Base-by-base conservation (phyloP, 2,329 filamentous ascomycete species). In the Scorias spongiosa region DNA sequence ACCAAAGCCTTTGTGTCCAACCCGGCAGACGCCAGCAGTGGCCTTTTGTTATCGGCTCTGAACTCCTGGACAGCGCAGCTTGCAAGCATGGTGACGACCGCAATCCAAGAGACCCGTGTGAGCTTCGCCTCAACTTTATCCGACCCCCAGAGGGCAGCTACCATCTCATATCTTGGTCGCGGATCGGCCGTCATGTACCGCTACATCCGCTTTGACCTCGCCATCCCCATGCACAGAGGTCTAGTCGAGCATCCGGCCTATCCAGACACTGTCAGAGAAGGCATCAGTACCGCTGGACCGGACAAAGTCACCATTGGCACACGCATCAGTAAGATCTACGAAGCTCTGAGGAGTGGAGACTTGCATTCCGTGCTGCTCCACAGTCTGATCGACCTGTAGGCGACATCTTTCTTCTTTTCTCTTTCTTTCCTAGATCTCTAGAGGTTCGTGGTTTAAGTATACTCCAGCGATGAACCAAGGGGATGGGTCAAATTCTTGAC, bases 91-190 rank as follows among this genome's bases (percentile, higher is more conserved):
- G 20, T 26, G 20, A 26, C 20, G 20, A 26, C 20, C 20, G 20
- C 20, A 26, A 26, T 26, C 20, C 3, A 26, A 26, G 63, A 66
- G 2, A 67, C 55, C 1, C 66, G 64, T 9, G 64, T 26, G 54
- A 52, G 30, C 59, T 73, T 40, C 60, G 48, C 37, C 29, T 9
- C 36, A 26, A 6, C 17, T 15, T 10, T n/a, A 9, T 15, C 18
- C 6, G 39, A 20, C 14, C 18, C 26, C n/a, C 14, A 40, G 12
- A 26, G 7, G 20, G 20, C 20, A 26, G 20, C 20, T 26, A 26
- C 20, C 20, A 3, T 26, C 20, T 26, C 20, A 3, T 26, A 28
- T 36, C 46, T 56, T 14, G 48, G 52, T 41, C 45, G 42, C 7
- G 51, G 48, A 28, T 51, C 51, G 2, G 46, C 42, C 18, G 29